Percentiles rank a stretch among this genome's conserved stretches.
These are phyloP conservation scores for Darksidea phi DNA, from an alignment of 495 filamentous ascomycete species.

Conservation along the genomic window DNA sequence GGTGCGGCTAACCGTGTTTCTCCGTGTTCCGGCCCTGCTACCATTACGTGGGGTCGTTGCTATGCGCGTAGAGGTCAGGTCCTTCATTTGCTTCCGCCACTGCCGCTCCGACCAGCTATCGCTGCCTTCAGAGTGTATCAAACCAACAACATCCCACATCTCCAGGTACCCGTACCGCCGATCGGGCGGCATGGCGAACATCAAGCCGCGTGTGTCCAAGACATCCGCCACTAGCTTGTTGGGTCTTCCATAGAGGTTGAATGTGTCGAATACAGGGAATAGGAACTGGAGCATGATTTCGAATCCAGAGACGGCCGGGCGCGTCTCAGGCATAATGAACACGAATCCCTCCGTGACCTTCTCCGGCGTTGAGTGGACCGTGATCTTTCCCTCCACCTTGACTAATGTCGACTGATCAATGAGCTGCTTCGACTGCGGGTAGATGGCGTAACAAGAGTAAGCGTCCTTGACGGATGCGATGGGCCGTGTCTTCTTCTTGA, in stretches of 20 bases:
- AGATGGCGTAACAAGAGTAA: constrained; percentile 91
- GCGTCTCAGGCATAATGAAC: constrained; percentile 95
- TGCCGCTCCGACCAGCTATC: constrained; percentile 80
- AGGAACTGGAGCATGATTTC: constrained; percentile 96
- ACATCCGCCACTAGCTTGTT: constrained; percentile 82
- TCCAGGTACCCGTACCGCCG: constrained; percentile 89
- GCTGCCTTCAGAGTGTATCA: constrained; percentile 77
- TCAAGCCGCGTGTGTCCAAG: constrained; percentile 81
- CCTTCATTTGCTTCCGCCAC: constrained; percentile 87
- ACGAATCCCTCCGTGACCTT: constrained; percentile 85
- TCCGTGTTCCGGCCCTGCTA: constrained; percentile 52
- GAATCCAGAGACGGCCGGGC: constrained; percentile 86
- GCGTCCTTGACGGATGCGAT: constrained; percentile 90
- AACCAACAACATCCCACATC: constrained; percentile 72
- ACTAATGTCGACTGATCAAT: constrained; percentile 93
- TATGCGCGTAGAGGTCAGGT: constrained; percentile 82
- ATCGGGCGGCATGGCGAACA: constrained; percentile 96
- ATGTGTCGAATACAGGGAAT: constrained; percentile 92
- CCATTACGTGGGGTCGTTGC: constrained; percentile 41
- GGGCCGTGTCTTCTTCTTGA: constrained; percentile 85
- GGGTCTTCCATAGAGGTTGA: constrained; percentile 87
- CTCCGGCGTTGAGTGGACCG: constrained; percentile 71
- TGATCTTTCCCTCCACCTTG: constrained; percentile 90
- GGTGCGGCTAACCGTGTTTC: constrained; percentile 65
- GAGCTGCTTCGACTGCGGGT: constrained; percentile 86